Evolutionary conservation across 106 monocot species (phyloP), one percentile per base, ranked within the genome.

Genomic region (Dioscorea alata): DNA sequence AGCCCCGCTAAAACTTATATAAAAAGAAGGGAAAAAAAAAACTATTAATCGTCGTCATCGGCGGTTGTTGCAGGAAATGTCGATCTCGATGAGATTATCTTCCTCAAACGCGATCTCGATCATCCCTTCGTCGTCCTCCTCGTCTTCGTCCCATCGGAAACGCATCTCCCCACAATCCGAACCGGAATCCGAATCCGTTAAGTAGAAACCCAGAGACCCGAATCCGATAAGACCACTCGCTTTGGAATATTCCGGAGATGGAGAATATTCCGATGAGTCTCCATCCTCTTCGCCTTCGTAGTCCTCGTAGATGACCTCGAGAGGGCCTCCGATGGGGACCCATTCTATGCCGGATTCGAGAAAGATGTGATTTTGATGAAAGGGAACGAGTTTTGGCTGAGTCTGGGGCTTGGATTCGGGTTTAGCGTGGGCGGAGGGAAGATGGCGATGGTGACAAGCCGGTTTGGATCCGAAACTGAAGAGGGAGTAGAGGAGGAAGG

Each of bases 251-350:
- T 7, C 14, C 20, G 21, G 23, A 8, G 21, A 73, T 51, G 17
- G 9, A n/a, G 57, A 64, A 50, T 65, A 65, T 54, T 67, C 67
- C 42, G 48, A 69, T 31, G n/a, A 74, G 10, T 33, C 53, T 23
- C 32, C 67, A 4, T 65, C 42, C 33, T 76, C 79, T 15, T 69
- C 76, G 7, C 70, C 85, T 6, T 57, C 78, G 17, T 82, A 78
- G 56, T 78, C 81, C 50, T 86, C 86, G 79, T 86, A 82, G 69
- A 86, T 86, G 13, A 80, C 76, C 56, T 86, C 79, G 23, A 86
- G 79, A 23, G 79, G 79, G 2, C 71, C 65, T n/a, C 81, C 53
- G 33, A 59, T 50, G 6, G 53, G 42, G 6, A 50, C 51, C 74
- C 81, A 81, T 49, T 81, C 78, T 18, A 69, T 13, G 56, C 57